phyloP scores from a whole-genome alignment of 208 protist genomes.

The Leishmania major region DNA sequence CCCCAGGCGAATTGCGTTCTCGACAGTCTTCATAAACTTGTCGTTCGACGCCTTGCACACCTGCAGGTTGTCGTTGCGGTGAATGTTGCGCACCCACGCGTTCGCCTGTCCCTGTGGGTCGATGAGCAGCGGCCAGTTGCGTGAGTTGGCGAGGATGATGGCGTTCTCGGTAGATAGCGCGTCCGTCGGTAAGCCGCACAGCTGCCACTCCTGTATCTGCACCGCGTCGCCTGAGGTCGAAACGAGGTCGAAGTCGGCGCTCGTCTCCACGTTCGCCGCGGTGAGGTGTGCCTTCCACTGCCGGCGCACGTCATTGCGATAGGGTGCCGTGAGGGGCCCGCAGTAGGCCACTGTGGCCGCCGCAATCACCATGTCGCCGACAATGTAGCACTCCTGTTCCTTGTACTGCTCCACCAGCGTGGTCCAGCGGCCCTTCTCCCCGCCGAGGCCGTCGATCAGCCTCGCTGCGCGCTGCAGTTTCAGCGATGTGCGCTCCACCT shows the following conservation, averaged over 20 bases:
- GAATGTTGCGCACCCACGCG: slow-evolving; percentile 97
- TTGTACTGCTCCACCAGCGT: slow-evolving; percentile 92
- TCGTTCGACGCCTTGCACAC: slow-evolving; percentile 96
- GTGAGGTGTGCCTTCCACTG: slow-evolving; percentile 86
- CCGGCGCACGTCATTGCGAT: slow-evolving; percentile 84
- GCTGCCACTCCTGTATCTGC: slow-evolving; percentile 95
- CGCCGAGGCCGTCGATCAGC: slow-evolving; percentile 96
- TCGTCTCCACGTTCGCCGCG: slow-evolving; percentile 52
- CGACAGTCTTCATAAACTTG: slow-evolving; percentile 95
- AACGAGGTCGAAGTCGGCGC: slow-evolving; percentile 79
- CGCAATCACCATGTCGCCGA: slow-evolving; percentile 97
- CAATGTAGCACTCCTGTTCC: slow-evolving; percentile 75
- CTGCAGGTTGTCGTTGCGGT: slow-evolving; percentile 93
- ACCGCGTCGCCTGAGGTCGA: slow-evolving; percentile 95
- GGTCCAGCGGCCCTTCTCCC: slow-evolving; percentile 95
- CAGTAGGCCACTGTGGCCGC: slow-evolving; percentile 96
- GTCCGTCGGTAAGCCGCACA: slow-evolving; percentile 96
- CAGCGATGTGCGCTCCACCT: slow-evolving; percentile 94
- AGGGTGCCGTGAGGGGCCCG: slow-evolving; percentile 95
- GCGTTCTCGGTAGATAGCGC: slow-evolving; percentile 97
- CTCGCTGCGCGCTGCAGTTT: slow-evolving; percentile 96
- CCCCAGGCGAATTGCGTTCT: slow-evolving; percentile 97
- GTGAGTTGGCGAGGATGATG: slow-evolving; percentile 94
- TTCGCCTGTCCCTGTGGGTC: slow-evolving; percentile 98
- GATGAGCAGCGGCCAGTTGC: slow-evolving; percentile 98